Percentiles rank a stretch among this genome's conserved stretches.
phyloP scores from a whole-genome alignment of 352 stramenopile genomes.

The Globisporangium splendens region DNA sequence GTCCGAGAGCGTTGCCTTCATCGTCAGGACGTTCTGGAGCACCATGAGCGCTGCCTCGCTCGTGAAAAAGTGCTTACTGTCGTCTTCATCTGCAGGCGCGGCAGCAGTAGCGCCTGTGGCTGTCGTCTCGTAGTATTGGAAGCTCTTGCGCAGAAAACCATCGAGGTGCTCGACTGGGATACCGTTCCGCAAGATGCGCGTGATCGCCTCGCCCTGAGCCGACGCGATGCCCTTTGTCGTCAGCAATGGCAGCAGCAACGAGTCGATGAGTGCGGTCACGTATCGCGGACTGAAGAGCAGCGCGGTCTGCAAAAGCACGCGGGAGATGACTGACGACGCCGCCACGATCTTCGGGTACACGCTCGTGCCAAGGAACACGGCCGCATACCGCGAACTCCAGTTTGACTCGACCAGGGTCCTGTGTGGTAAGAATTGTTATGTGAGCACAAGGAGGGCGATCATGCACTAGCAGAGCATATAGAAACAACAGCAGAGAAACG shows the following conservation, averaged over 20 bases:
- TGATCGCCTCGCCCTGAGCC: slow-evolving; percentile 66
- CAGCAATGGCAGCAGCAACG: slow-evolving; percentile 53
- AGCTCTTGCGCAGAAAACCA: slow-evolving; percentile 33
- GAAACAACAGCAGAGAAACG: neutral
- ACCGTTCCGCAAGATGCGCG: slow-evolving; percentile 52
- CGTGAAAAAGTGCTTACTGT: slow-evolving; percentile 33
- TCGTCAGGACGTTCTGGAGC: slow-evolving; percentile 71
- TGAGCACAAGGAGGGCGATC: neutral
- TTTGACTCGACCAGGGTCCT: slow-evolving; percentile 60
- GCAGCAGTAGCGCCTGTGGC: neutral
- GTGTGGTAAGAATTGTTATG: neutral
- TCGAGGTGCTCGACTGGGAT: slow-evolving; percentile 49
- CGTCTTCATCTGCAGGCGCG: neutral
- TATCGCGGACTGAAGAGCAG: slow-evolving; percentile 55
- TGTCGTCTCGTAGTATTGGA: slow-evolving; percentile 11
- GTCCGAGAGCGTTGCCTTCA: slow-evolving; percentile 42
- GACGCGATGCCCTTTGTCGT: slow-evolving; percentile 28
- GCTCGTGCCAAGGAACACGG: slow-evolving; percentile 50
- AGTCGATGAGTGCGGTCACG: slow-evolving; percentile 34
- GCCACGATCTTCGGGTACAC: slow-evolving; percentile 53
- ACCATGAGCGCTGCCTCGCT: slow-evolving; percentile 67
- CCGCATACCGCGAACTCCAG: slow-evolving; percentile 68
- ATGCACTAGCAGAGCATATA: neutral
- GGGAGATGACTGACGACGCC: slow-evolving; percentile 69
- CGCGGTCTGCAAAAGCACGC: slow-evolving; percentile 56